Evolutionary conservation across 176 grass and related monocot species (phyloP).

Genomic region (Eragrostis curvula): DNA sequence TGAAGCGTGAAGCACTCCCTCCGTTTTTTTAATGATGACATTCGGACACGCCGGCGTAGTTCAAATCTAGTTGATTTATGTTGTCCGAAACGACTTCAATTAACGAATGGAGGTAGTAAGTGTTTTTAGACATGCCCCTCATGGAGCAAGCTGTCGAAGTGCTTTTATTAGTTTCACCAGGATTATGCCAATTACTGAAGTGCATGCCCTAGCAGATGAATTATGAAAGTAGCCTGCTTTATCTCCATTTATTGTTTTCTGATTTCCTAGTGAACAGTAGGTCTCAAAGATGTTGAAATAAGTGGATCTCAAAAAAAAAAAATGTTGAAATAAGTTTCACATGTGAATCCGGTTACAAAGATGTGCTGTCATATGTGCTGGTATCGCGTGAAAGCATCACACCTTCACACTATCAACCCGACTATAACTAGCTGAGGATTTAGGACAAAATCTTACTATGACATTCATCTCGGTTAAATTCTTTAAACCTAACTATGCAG

Average conservation of each 20-base stretch:
- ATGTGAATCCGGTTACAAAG: neutral
- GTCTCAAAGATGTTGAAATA: neutral
- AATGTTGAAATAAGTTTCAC: constrained; percentile 5
- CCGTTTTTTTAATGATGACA: too few species aligned
- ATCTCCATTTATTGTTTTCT: too few species aligned
- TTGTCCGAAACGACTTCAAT: too few species aligned
- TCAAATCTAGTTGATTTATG: too few species aligned
- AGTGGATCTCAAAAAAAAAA: too few species aligned
- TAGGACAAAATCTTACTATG: neutral
- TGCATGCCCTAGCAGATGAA: too few species aligned
- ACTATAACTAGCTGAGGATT: neutral
- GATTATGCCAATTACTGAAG: neutral
- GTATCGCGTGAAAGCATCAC: neutral
- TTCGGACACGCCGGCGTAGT: too few species aligned
- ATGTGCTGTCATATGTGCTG: neutral
- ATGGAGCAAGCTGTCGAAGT: neutral
- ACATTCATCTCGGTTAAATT: too few species aligned
- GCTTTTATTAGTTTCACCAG: neutral
- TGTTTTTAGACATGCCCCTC: neutral
- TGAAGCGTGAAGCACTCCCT: neutral
- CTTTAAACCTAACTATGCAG: neutral
- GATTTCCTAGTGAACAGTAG: neutral
- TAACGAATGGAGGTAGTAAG: too few species aligned
- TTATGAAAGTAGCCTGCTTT: neutral
- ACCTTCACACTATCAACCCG: neutral